Evolutionary conservation across 768 basidiomycete genomes (phyloP).

Genomic region (Lactarius indigo): DNA sequence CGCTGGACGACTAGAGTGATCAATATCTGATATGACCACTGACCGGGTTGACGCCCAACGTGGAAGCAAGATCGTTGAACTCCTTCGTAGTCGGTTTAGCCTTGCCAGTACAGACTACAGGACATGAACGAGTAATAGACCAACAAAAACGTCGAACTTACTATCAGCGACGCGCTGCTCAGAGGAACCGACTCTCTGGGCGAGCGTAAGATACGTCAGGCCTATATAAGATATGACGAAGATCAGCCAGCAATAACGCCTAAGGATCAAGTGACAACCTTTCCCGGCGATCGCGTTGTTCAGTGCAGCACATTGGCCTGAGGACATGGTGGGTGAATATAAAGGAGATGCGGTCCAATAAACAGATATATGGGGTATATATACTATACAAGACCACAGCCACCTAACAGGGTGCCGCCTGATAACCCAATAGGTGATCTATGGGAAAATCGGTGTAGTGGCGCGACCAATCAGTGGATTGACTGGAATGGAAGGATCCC

Average conservation of each 20-base stretch:
- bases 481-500: background rate
- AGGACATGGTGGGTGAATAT: conserved; percentile 37
- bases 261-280: conserved; percentile 35
- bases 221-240: conserved; percentile 34
- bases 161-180: conserved; percentile 53
- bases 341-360: background rate
- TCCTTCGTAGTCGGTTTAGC: conserved; percentile 44
- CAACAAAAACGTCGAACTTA: conserved; percentile 29
- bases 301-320: conserved; percentile 59
- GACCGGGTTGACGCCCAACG: conserved; percentile 41
- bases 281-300: conserved; percentile 45
- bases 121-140: background rate
- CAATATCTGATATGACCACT: conserved; percentile 11
- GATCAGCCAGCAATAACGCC: background rate
- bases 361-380: background rate
- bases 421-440: background rate
- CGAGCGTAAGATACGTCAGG: conserved; percentile 47
- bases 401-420: background rate
- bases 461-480: background rate
- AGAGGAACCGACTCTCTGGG: conserved; percentile 38
- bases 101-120: conserved; percentile 47
- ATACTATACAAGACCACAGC: background rate
- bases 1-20: background rate
- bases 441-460: background rate
- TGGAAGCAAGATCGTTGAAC: conserved; percentile 45